A percentile compares a stretch with the other conserved stretches of the same genome.
phyloP scores from a whole-genome alignment of 176 grass and related monocot genomes.

The Luzula sylvatica region DNA sequence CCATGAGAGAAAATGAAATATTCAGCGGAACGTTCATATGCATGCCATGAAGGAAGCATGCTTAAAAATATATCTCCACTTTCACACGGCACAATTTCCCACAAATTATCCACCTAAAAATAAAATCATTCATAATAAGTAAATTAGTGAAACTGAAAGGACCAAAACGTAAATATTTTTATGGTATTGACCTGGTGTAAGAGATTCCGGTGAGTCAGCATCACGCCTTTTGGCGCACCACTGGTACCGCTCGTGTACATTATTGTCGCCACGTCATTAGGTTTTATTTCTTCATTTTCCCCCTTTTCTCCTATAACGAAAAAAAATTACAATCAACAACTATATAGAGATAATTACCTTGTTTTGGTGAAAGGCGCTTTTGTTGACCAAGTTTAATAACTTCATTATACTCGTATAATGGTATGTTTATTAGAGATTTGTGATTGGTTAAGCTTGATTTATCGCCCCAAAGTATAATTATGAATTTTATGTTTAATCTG shows the following conservation, averaged over 20 bases:
- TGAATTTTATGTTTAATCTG: slow-evolving; percentile 55
- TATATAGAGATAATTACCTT: slow-evolving; percentile 30
- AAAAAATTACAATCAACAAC: no score
- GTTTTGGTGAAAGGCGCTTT: slow-evolving; percentile 25
- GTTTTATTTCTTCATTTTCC: slow-evolving; percentile 47
- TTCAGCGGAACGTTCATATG: slow-evolving; percentile 73
- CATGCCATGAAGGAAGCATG: slow-evolving; percentile 97
- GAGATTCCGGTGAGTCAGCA: slow-evolving; percentile 89
- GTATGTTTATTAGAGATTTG: slow-evolving; percentile 35
- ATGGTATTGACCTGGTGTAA: slow-evolving; percentile 91
- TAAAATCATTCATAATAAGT: neutral
- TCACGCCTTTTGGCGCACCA: slow-evolving; percentile 83
- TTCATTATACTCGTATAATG: slow-evolving; percentile 71
- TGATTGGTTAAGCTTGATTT: slow-evolving; percentile 50
- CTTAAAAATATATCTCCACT: slow-evolving; percentile 84
- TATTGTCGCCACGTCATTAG: slow-evolving; percentile 81
- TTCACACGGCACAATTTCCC: slow-evolving; percentile 71
- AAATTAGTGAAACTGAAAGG: no score
- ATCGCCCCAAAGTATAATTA: slow-evolving; percentile 89
- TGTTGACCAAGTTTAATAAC: slow-evolving; percentile 51
- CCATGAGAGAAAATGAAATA: slow-evolving; percentile 89
- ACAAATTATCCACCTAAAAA: slow-evolving; percentile 74
- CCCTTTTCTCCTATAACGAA: slow-evolving; percentile 25
- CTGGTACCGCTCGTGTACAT: slow-evolving; percentile 98
- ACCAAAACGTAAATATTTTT: neutral